Evolutionary conservation across 768 basidiomycete species (phyloP), one percentile per base, ranked within the genome.

Genomic region (Pisolithus orientalis): DNA sequence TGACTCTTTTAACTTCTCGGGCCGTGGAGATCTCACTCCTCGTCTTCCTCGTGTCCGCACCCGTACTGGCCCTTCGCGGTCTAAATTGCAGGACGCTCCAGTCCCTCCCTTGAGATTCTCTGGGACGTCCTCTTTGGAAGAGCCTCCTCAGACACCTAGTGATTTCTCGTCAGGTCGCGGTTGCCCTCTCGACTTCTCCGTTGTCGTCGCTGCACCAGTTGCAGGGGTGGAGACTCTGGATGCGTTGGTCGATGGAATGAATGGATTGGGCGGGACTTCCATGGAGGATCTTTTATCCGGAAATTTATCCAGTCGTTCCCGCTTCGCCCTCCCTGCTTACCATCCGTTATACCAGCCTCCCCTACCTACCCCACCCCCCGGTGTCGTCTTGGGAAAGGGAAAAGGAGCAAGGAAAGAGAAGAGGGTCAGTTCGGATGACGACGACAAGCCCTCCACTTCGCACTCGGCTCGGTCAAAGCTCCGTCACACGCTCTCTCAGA

Each of bases 211-310:
- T 42, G 88, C 89, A 17, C 87, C 88, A 4, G 70, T 86, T 6
- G 67, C 87, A 5, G 89, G 88, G 2, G 88, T 93, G 8, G 90
- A 91, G 70, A 83, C 82, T 8, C 87, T 93, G 83, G 90, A 93
- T 64, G 90, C 90, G 11, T 68, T 93, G 49, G 90, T 93, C 6
- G 90, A 91, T 57, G 87, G 87, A 8, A 92, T 93, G 90, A 93
- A 92, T 62, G 87, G 85, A 10, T 85, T 93, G 87, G 90, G 90
- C 59, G 85, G 85, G 27, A 65, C 65, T 28, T 73, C 68, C 34
- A 79, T 76, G 42, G 83, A 87, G 51, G 76, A 83, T 56, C 66
- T 81, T 50, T 73, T 79, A 56, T 72, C 61, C 49, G 72, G 59
- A 42, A 69, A 72, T 48, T 57, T 75, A 13, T 75, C 79, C 29